phyloP scores from a whole-genome alignment of 225 moss, liverwort and hornwort species.

The Pseudisothecium myosuroides region DNA sequence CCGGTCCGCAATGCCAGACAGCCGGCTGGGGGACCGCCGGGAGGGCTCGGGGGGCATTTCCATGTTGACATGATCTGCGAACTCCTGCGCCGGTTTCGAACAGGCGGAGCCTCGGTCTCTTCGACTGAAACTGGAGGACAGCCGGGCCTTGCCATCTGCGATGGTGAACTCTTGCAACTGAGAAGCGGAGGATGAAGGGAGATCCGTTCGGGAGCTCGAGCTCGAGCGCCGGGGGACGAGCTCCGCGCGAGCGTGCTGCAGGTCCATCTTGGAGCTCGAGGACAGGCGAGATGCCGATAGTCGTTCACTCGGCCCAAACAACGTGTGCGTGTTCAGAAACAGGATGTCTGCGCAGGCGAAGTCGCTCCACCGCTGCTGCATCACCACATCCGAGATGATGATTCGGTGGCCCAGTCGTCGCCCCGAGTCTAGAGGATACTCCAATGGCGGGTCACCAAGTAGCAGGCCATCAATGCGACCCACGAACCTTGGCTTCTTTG shows the following conservation, averaged over 20 bases:
- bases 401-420: constrained; percentile 69
- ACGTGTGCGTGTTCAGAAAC: constrained; percentile 64
- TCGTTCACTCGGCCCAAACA: constrained; percentile 60
- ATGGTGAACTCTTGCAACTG: constrained; percentile 19
- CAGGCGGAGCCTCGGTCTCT: constrained; percentile 3
- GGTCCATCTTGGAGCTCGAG: constrained; percentile 40
- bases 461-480: constrained; percentile 72
- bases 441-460: constrained; percentile 40
- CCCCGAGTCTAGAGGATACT: constrained; percentile 9
- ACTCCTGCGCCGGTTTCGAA: neutral
- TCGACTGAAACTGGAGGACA: constrained; percentile 11
- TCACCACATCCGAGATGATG: constrained; percentile 73
- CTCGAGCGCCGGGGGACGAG: constrained; percentile 6
- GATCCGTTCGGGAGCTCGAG: constrained; percentile 8
- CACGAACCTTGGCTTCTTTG: constrained; percentile 22
- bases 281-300: constrained; percentile 40
- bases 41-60: constrained; percentile 41
- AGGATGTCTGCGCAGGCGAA: constrained; percentile 75
- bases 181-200: constrained; percentile 8
- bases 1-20: constrained; percentile 23
- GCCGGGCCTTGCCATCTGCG: constrained; percentile 20
- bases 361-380: constrained; percentile 92
- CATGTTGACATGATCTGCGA: neutral
- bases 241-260: constrained; percentile 2
- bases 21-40: constrained; percentile 24